Evolutionary conservation across 2,329 filamentous ascomycete species (phyloP), one percentile per base, ranked within the genome.

Genomic region (Ophiostoma fasciatum): DNA sequence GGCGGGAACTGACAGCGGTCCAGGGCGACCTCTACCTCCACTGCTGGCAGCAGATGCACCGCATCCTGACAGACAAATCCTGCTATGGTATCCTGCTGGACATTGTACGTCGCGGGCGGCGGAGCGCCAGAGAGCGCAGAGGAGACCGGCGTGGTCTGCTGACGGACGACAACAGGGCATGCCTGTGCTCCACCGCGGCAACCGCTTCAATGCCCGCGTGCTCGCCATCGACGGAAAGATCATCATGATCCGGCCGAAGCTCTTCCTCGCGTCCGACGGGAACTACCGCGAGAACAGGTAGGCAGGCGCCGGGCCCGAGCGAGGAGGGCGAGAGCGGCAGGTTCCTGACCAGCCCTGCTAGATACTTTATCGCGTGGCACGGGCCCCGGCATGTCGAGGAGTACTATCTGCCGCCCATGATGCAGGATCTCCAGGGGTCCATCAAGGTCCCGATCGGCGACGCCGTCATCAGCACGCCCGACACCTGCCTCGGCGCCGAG

Each of bases 211-310:
- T 51, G 73, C 71, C 45, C 62, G 79, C 18, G 61, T 78, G n/a
- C 66, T 82, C 42, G 61, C 63, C 41, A 62, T 74, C 34, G 69
- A 85, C 45, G 67, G 71, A 34, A 73, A 76, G 55, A 75, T 87
- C 15, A 56, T 85, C 14, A 61, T 78, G 40, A 78, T 90, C 39
- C 63, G 80, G 10, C 79, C 79, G 0, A 85, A 84, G 55, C 62
- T 82, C 43, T 75, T 19, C 28, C 36, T 44, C 9, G 43, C 41
- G 4, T 28, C 29, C 25, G 39, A 45, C 52, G 79, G 78, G 2
- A 80, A 74, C 45, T 76, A 71, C 49, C 55, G 68, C 20, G 73
- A 78, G 49, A 65, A 40, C 35, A 32, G 43, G 28, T 42, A 12
- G 8, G 8, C 29, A n/a, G n/a, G n/a, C n/a, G n/a, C n/a, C n/a